Evolutionary conservation across 345 rosid species (phyloP), one percentile per base, ranked within the genome.

Genomic region (Brassica rapa): DNA sequence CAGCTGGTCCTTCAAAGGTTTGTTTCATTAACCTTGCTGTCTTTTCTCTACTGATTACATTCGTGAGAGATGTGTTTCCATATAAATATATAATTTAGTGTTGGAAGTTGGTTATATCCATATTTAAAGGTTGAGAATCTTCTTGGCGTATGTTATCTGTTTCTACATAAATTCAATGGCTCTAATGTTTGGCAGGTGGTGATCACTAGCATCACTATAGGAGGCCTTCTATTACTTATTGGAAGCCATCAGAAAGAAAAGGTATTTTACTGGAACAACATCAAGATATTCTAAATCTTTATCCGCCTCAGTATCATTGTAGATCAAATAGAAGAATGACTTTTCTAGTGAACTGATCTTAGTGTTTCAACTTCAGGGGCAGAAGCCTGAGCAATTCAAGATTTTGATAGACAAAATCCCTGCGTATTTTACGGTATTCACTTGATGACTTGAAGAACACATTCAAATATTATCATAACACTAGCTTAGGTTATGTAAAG

Each of bases 1-100:
- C 89, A 78, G 93, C 93, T 77, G 99, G 99, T 51, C 98, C 98
- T 77, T 83, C 96, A 56, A 95, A 95, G 94, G 99, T 93, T 74
- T 61, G 27, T 49, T 51, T 41, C 70, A 73, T 16, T 49, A 12
- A 49, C 4, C 41, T 79, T 16, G 39, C 1, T 30, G 24, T 56
- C 71, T 39, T 32, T 71, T 33, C 8, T 67, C 25, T 43, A 46
- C 60, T 35, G 25, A 23, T 33, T 65, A 6, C 56, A 16, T 39
- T 29, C 32, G 15, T 33, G 10, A 23, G 29, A 10, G 25, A 12
- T 66, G 32, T 23, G 8, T 29, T 70, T 77, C 21, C 62, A 46
- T 46, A 69, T n/a, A 27, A 10, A n/a, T 51, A 51, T 51, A 51
- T n/a, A n/a, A 51, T 32, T 2, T 8, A n/a, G 1, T 15, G 21